A percentile compares a stretch with the other conserved stretches of the same genome.
Evolutionary conservation across 2,329 filamentous ascomycete genomes (phyloP).

Genomic region (Paradendryphiella salina): DNA sequence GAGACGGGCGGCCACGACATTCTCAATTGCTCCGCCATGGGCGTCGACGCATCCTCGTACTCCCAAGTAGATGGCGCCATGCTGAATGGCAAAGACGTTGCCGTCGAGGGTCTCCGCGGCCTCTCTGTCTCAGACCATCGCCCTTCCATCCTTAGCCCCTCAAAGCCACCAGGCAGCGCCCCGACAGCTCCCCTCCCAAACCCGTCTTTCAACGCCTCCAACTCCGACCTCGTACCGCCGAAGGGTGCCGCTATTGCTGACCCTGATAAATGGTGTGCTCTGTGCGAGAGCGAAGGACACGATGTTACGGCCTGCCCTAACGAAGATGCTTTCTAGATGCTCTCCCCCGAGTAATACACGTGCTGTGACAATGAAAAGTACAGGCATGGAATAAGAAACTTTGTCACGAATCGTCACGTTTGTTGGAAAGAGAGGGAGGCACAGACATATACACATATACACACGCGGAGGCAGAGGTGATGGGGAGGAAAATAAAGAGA

Average conservation of each 20-base stretch:
- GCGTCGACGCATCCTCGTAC: constrained; percentile 50
- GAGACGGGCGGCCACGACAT: constrained; percentile 92
- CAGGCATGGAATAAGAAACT: not conserved
- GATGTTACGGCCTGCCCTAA: constrained; percentile 94
- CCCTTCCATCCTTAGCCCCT: constrained; percentile 36
- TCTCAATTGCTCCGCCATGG: constrained; percentile 90
- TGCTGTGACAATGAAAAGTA: not conserved
- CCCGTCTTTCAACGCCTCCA: constrained; percentile 36
- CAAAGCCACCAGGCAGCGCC: constrained; percentile 42
- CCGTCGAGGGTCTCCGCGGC: constrained; percentile 39
- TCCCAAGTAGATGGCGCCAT: constrained; percentile 28
- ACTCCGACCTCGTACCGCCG: constrained; percentile 38
- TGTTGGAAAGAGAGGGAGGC: too few species aligned
- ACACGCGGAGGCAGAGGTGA: too few species aligned
- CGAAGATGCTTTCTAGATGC: constrained; percentile 67
- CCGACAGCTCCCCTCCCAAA: constrained; percentile 43
- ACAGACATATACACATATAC: too few species aligned
- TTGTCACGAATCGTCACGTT: too few species aligned
- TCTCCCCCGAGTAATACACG: not conserved
- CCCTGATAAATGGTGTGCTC: constrained; percentile 89
- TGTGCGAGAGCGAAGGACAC: constrained; percentile 95
- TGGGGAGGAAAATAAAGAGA: too few species aligned
- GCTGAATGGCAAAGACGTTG: constrained; percentile 35
- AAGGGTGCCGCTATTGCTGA: constrained; percentile 55
- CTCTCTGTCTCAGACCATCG: constrained; percentile 42